Evolutionary conservation across 108 stramenopile genomes (phyloP), one percentile per base, ranked within the genome.

Genomic region (Conticribra weissflogii): DNA sequence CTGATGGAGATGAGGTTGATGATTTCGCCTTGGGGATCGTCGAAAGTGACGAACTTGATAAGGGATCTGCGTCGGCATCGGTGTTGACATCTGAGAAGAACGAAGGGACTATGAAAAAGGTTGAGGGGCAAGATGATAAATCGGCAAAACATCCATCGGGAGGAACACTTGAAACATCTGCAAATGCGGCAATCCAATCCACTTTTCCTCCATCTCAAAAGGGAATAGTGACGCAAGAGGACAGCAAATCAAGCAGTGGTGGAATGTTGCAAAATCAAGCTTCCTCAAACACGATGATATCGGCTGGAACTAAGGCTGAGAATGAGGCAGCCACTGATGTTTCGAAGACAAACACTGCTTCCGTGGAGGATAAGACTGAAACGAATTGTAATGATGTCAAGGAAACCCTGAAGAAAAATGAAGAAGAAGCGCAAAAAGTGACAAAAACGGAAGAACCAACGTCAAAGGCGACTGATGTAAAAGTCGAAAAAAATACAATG

Each of bases 281-380:
- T 41, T 34, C 59, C 19, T 21, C 44, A 16, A n/a, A n/a, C n/a
- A 41, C 23, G 12, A 51, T 55, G 22, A 19, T 65, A 29, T 16
- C 46, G 16, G 69, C 8, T 34, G 58, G 27, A 59, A 29, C 75
- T 71, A 63, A 31, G 47, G 28, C 30, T 23, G 27, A 63, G 2
- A 28, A 63, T 48, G 21, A 23, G 23, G 36, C 36, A 9, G 36
- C 5, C 36, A 41, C 36, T 12, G 36, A 5, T 5, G 8, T 12
- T 41, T 5, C 36, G 12, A 41, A 9, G 12, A 9, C 36, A 9
- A 12, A 41, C 36, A 41, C 5, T 12, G 36, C 36, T 12, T 9
- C 36, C 36, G 36, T 12, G 36, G 12, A 41, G 12, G 12, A 5
- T 12, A 41, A n/a, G n/a, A n/a, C n/a, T n/a, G n/a, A n/a, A n/a